Base-by-base conservation (phyloP, 1,284 basidiomycete species). In the Fistulinella cinereoalba region DNA sequence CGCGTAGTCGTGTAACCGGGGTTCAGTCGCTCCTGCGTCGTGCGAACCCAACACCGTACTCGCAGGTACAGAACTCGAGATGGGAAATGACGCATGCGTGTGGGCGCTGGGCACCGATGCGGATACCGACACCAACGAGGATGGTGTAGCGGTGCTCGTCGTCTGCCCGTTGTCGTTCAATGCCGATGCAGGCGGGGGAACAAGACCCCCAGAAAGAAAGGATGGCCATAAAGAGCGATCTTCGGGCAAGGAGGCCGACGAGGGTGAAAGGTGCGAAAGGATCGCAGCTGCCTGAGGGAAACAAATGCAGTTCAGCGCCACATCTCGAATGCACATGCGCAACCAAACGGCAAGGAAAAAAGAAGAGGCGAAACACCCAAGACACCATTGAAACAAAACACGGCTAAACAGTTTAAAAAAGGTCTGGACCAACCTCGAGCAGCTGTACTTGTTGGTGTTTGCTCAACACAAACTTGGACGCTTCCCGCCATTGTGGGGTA, bases 361-460 rank as follows among this genome's bases (percentile, higher is more conserved):
- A 39, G 46, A 48, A 40, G 41, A 47, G 22, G 42, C 11, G 23
- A 13, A 11, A 36, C 25, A 27, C 25, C 12, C 12, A 27, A 27
- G 7, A 27, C 7, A 27, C 7, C 32, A 34, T n/a, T n/a, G n/a
- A 34, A 3, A 24, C 23, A 33, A 29, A 41, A 21, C 10, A 21
- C 66, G 37, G 16, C 7, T 19, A 21, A 32, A 7, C 13, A 15
- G 16, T 3, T 15, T 31, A 36, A 33, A 19, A 33, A 33, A 33
- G 2, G 6, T 7, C 1, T 33, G 32, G 37, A 41, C 76, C 49
- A 49, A 86, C 88, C 77, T 98, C 96, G 42, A 99, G 85, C 47
- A 98, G 74, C 65, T 98, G 96, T 1, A 99, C 96, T 62, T 98
- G 96, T 64, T 98, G 95, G 66, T 99, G 96, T 73, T 98, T 99